Conservation (phyloP, 129 eudicot genomes). For the Pseudognaphalium luteoalbum region DNA sequence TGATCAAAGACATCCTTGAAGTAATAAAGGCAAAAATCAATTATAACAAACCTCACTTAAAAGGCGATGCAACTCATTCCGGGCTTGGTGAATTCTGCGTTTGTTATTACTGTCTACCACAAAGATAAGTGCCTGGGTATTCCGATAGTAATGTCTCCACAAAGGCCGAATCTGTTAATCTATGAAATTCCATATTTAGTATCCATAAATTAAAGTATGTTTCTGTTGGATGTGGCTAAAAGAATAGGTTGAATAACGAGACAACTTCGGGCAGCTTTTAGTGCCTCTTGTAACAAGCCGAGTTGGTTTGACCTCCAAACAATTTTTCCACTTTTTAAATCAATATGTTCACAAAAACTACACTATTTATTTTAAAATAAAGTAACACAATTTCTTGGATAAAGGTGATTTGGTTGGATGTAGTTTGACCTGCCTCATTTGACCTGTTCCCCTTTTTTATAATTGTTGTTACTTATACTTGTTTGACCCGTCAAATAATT, state of each 20-base stretch:
- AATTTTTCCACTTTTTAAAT: too few relatives aligned
- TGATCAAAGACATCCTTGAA: conserved; percentile 4
- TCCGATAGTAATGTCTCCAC: conserved; percentile 49
- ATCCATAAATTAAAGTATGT: neutral
- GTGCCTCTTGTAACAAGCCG: neutral
- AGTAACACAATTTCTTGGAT: neutral
- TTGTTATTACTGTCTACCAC: conserved; percentile 46
- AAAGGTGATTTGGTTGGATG: neutral
- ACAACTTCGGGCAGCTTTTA: neutral
- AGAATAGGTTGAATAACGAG: neutral
- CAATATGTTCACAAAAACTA: neutral
- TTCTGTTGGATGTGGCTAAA: neutral
- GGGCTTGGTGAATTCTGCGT: conserved; percentile 42
- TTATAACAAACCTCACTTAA: conserved; percentile 33
- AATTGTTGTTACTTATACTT: neutral
- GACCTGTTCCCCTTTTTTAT: neutral
- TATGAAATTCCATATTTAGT: neutral
- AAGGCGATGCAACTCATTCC: conserved; percentile 46
- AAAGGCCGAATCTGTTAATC: conserved; percentile 41
- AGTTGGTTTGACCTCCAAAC: neutral
- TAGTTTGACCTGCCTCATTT: neutral
- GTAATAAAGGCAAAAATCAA: neutral
- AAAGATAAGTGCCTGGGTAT: conserved; percentile 45
- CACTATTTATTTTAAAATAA: too few relatives aligned
- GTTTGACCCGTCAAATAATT: neutral